Conservation (phyloP, 2,329 filamentous ascomycete genomes). For the Arthrobotrys musiformis region DNA sequence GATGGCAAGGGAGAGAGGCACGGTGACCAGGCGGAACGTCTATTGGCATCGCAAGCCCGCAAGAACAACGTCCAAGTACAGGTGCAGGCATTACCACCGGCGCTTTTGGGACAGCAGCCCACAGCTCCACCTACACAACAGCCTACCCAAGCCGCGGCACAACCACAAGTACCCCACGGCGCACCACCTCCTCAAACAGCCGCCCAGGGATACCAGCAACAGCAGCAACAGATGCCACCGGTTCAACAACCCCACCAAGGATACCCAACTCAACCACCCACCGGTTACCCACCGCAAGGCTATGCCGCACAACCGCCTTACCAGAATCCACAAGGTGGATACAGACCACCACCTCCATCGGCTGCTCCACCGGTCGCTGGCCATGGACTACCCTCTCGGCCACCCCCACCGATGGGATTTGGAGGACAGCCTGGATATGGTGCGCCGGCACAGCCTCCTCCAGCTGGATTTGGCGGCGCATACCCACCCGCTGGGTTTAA, state of each 20-base stretch:
- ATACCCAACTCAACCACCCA: constrained; percentile 59
- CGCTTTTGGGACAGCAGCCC: constrained; percentile 69
- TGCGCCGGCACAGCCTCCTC: constrained; percentile 70
- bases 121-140: constrained; percentile 58
- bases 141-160: constrained; percentile 62
- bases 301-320: constrained; percentile 34
- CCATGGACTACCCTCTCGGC: constrained; percentile 58
- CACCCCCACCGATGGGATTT: constrained; percentile 58
- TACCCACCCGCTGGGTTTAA: constrained; percentile 50
- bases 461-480: constrained; percentile 62
- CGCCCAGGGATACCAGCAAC: constrained; percentile 43
- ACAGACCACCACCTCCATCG: constrained; percentile 54
- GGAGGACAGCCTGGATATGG: constrained; percentile 59
- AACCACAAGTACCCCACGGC: constrained; percentile 64
- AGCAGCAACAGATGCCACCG: constrained; percentile 45
- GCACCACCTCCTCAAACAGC: constrained; percentile 58
- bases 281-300: constrained; percentile 42
- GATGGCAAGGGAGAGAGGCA: constrained; percentile 97
- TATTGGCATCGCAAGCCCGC: constrained; percentile 89
- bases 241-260: constrained; percentile 35
- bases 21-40: constrained; percentile 90
- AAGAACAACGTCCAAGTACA: constrained; percentile 91
- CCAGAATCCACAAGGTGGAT: constrained; percentile 56
- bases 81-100: constrained; percentile 78
- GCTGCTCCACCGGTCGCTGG: constrained; percentile 55